A percentile compares a stretch with the other conserved stretches of the same genome.
Conservation (phyloP, 2,329 filamentous ascomycete genomes). For the Coleophoma crateriformis region DNA sequence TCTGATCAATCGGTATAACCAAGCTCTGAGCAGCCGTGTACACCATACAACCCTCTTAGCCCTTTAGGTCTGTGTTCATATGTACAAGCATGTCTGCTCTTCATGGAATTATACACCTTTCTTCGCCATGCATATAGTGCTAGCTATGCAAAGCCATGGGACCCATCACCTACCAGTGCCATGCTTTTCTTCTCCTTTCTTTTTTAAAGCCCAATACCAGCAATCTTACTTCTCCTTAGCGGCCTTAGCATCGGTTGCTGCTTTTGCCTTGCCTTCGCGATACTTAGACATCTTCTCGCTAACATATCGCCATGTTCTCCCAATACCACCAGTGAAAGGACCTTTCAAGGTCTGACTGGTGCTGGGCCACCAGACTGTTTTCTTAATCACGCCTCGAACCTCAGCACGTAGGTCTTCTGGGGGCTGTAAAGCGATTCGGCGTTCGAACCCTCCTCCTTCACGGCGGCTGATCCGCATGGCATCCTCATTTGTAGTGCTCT, state of each 20-base stretch:
- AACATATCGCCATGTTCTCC: conserved; percentile 68
- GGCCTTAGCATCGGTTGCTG: conserved; percentile 4
- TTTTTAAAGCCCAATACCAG: too few relatives aligned
- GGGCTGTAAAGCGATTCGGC: conserved; percentile 69
- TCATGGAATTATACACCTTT: too few relatives aligned
- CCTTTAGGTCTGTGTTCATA: too few relatives aligned
- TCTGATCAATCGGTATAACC: too few relatives aligned
- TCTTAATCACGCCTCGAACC: conserved; percentile 72
- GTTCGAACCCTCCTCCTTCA: conserved; percentile 81
- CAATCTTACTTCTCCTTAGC: not conserved
- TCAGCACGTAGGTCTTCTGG: conserved; percentile 61
- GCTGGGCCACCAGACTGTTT: conserved; percentile 89
- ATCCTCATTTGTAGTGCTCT: conserved; percentile 66
- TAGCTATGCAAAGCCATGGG: too few relatives aligned
- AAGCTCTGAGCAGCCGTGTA: too few relatives aligned
- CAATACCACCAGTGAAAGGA: conserved; percentile 69
- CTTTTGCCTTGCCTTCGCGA: conserved; percentile 25
- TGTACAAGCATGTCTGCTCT: too few relatives aligned
- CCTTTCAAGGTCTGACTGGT: conserved; percentile 84
- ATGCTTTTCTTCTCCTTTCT: too few relatives aligned
- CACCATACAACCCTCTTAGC: too few relatives aligned
- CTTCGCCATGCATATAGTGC: too few relatives aligned
- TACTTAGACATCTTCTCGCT: conserved; percentile 74
- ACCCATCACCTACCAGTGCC: too few relatives aligned
- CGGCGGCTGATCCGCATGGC: conserved; percentile 63